Conservation (phyloP, 495 filamentous ascomycete species). For the Cryomyces minteri region DNA sequence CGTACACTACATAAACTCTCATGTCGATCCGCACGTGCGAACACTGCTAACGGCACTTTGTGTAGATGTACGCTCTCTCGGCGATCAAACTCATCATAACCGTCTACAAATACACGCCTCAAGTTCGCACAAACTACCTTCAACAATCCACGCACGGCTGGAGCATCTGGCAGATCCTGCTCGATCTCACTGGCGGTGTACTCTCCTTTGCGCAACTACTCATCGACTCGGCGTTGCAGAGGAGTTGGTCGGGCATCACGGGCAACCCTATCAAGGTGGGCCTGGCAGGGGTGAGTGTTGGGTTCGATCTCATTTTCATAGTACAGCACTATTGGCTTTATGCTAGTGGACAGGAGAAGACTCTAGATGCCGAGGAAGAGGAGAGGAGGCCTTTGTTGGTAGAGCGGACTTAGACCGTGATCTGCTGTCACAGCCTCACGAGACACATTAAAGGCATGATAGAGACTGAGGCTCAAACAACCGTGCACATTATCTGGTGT, state of each 20-base stretch:
- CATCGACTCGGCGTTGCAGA: slow-evolving; percentile 68
- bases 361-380: no score
- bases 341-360: slow-evolving; percentile 4
- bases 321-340: slow-evolving; percentile 77
- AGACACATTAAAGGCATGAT: no score
- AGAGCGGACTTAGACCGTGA: no score
- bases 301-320: slow-evolving; percentile 79
- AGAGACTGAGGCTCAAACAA: no score
- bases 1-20: neutral
- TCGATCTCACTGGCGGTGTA: slow-evolving; percentile 66
- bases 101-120: slow-evolving; percentile 80
- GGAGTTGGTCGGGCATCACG: slow-evolving; percentile 73
- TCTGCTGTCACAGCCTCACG: no score
- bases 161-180: slow-evolving; percentile 69
- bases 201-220: slow-evolving; percentile 68
- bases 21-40: neutral
- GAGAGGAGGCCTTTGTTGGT: no score
- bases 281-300: slow-evolving; percentile 61
- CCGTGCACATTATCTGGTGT: no score
- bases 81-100: slow-evolving; percentile 84
- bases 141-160: slow-evolving; percentile 73
- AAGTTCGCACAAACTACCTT: slow-evolving; percentile 64
- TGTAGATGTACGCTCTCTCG: slow-evolving; percentile 57
- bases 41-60: neutral
- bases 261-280: slow-evolving; percentile 87